phyloP scores from a whole-genome alignment of 441 rosid species.

The Cnidoscolus chayamansa region DNA sequence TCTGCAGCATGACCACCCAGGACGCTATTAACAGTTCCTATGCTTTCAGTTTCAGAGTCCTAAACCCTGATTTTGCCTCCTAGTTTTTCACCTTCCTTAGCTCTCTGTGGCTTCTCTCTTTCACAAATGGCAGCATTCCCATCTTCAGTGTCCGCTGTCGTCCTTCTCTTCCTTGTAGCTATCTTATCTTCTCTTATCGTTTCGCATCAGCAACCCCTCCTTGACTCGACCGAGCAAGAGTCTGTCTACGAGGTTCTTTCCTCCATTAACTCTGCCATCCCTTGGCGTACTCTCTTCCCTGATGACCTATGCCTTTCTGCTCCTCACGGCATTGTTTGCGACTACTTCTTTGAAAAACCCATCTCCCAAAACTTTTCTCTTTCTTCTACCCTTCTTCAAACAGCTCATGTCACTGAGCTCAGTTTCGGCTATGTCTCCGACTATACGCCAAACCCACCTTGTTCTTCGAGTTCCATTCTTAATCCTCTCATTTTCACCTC shows the following conservation, averaged over 20 bases:
- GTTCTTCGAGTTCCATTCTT: constrained; percentile 48
- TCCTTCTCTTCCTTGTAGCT: constrained; percentile 19
- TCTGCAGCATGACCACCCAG: background rate
- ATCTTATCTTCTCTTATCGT: constrained; percentile 9
- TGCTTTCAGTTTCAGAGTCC: background rate
- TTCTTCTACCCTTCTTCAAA: constrained; percentile 4
- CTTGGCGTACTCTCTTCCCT: constrained; percentile 56
- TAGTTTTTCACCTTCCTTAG: too few species aligned
- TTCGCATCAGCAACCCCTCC: constrained; percentile 31
- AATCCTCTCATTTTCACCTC: constrained; percentile 49
- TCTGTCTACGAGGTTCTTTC: constrained; percentile 44
- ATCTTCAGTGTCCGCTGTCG: constrained; percentile 10
- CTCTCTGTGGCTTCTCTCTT: too few species aligned
- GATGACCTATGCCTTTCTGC: constrained; percentile 61
- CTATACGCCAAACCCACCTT: constrained; percentile 56
- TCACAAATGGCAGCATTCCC: background rate
- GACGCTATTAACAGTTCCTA: background rate
- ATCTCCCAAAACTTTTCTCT: constrained; percentile 13
- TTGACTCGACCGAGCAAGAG: constrained; percentile 52
- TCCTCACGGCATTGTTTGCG: constrained; percentile 65
- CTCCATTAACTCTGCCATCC: constrained; percentile 47
- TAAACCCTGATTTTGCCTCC: background rate
- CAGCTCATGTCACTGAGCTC: constrained; percentile 53
- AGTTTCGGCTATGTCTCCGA: constrained; percentile 64
- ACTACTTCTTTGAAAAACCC: constrained; percentile 28